Percentiles rank a stretch among this genome's conserved stretches.
Evolutionary conservation across 176 grass and related monocot genomes (phyloP).

Genomic region (Lolium multiflorum): DNA sequence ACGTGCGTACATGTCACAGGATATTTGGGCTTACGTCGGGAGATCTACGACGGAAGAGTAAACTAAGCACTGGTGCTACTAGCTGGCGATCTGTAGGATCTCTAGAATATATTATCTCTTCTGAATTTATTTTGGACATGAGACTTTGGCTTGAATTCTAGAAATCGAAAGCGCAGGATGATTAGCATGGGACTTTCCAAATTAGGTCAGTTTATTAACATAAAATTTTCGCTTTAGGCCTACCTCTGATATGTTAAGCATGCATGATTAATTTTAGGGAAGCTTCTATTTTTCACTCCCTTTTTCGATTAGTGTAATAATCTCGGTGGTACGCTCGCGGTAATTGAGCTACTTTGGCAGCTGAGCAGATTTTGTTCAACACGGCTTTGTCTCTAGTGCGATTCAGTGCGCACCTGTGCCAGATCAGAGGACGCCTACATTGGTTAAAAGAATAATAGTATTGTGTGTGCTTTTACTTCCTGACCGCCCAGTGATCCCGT

Average conservation of each 20-base stretch:
- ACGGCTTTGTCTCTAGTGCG: neutral
- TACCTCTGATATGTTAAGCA: conserved; percentile 5
- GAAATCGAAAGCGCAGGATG: too few species aligned
- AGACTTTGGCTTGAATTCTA: too few species aligned
- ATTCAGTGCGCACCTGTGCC: neutral
- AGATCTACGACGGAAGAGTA: neutral
- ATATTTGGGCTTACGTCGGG: neutral
- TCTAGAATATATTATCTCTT: neutral
- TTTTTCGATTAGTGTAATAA: neutral
- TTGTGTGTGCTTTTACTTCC: neutral
- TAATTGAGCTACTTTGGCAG: neutral
- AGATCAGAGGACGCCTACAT: neutral
- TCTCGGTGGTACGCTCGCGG: neutral
- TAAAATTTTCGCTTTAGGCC: conserved; percentile 18
- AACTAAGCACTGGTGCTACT: neutral
- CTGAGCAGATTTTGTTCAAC: neutral
- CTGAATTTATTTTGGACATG: too few species aligned
- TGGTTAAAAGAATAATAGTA: neutral
- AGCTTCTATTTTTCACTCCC: neutral
- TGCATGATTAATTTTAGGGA: neutral
- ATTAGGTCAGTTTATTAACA: neutral
- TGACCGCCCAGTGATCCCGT: neutral
- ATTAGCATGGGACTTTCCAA: too few species aligned
- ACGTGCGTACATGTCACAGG: neutral
- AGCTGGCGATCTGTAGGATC: conserved; percentile 30